Conservation (phyloP, 768 basidiomycete genomes). For the Boletus vermiculosoides region DNA sequence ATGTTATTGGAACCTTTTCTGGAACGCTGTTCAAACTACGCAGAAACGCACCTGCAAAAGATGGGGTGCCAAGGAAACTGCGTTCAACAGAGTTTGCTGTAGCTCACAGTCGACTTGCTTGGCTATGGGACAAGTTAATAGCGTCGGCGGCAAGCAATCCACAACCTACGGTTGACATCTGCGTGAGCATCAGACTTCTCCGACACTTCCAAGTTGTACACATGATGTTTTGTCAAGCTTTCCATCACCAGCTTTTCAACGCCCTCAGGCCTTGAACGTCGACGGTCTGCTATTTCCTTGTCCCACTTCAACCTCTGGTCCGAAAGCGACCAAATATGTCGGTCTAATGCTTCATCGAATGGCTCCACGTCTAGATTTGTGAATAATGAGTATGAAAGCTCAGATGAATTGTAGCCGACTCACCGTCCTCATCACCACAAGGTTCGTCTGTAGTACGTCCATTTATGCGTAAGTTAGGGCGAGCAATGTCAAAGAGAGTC, state of each 20-base stretch:
- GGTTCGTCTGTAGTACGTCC: slow-evolving; percentile 72
- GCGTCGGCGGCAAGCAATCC: neutral
- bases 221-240: slow-evolving; percentile 36
- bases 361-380: slow-evolving; percentile 59
- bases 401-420: slow-evolving; percentile 6
- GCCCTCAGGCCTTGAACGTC: slow-evolving; percentile 60
- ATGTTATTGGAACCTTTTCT: neutral
- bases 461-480: slow-evolving; percentile 76
- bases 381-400: neutral
- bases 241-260: slow-evolving; percentile 44
- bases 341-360: slow-evolving; percentile 85
- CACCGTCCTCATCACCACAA: slow-evolving; percentile 55
- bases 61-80: slow-evolving; percentile 44
- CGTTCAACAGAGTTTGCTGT: slow-evolving; percentile 32
- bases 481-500: slow-evolving; percentile 56
- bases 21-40: neutral
- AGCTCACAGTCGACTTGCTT: slow-evolving; percentile 22
- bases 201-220: slow-evolving; percentile 27
- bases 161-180: slow-evolving; percentile 13
- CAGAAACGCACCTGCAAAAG: slow-evolving; percentile 47
- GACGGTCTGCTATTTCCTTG: slow-evolving; percentile 62
- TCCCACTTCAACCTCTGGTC: slow-evolving; percentile 76
- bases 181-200: slow-evolving; percentile 5
- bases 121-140: slow-evolving; percentile 12
- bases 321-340: slow-evolving; percentile 77